Evolutionary conservation across 2,329 filamentous ascomycete genomes (phyloP), one percentile per base, ranked within the genome.

Genomic region (Arthrinium phaeospermum): DNA sequence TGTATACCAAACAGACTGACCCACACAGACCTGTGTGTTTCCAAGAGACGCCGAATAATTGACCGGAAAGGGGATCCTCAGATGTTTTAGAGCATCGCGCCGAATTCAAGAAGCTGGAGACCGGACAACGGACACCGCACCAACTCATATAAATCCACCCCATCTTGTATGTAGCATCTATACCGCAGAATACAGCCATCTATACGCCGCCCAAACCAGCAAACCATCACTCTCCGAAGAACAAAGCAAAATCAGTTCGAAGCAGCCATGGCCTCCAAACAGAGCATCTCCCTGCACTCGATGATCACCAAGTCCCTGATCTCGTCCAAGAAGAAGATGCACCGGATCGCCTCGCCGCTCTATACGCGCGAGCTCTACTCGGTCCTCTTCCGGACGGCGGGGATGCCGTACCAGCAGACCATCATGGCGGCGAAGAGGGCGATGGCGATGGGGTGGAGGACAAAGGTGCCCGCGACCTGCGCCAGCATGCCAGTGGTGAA

Each of bases 391-490:
- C 82, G 82, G 53, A 85, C 79, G 16, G 79, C 82, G 0, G 92
- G 91, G 74, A 93, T 79, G 1, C 81, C 82, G 70, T 86, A 90
- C 92, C 92, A 94, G 74, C 89, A 91, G 0, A 85, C 79, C 67
- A 91, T 69, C 93, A 94, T 94, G 3, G 87, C 83, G 1, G 81
- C 85, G 81, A 92, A 94, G 72, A 93, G 78, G 0, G 83, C 88
- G 75, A 94, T 89, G 53, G 90, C 91, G 74, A 94, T 90, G 0
- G 92, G 91, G 82, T 87, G 89, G 77, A 92, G 82, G 46, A 91
- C 91, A 82, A 86, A 93, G 0, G 91, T 91, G 0, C 91, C 91
- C 0, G 84, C 85, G 0, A 85, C 87, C 80, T 92, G 88, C 1
- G 91, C 91, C 47, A 92, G 77, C 44, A 93, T 78, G 71, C 91